Evolutionary conservation across 352 stramenopile genomes (phyloP).

Genomic region (Pythium aquatile): DNA sequence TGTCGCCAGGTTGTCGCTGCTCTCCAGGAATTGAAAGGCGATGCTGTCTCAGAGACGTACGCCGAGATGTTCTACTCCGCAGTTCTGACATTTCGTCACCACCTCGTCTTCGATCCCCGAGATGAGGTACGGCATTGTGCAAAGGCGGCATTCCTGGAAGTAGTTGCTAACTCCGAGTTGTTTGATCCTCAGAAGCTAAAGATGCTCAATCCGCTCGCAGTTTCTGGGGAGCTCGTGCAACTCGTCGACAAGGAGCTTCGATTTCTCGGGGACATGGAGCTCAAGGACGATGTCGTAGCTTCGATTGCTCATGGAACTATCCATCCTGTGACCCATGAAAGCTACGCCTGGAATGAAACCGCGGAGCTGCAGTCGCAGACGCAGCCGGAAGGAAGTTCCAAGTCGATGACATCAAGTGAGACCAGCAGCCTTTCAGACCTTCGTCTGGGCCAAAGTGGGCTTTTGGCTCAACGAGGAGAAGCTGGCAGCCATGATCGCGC

Average conservation of each 20-base stretch:
- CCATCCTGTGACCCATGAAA: constrained; percentile 69
- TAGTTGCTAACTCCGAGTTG: neutral
- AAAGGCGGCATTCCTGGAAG: neutral
- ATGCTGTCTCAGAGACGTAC: constrained; percentile 42
- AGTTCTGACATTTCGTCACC: constrained; percentile 86
- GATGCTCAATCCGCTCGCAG: constrained; percentile 67
- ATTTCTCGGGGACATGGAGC: constrained; percentile 71
- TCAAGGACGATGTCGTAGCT: constrained; percentile 48
- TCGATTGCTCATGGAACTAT: constrained; percentile 61
- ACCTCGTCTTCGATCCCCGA: constrained; percentile 85
- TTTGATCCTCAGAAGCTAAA: constrained; percentile 46
- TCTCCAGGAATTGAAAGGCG: constrained; percentile 48
- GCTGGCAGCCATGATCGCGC: neutral
- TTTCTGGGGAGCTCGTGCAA: constrained; percentile 56
- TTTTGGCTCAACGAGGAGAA: neutral
- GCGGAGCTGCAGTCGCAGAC: constrained; percentile 19
- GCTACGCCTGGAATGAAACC: constrained; percentile 65
- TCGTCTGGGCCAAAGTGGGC: neutral
- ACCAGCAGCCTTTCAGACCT: constrained; percentile 32
- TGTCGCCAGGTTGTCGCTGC: constrained; percentile 48
- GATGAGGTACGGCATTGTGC: constrained; percentile 36
- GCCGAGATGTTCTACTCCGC: constrained; percentile 50
- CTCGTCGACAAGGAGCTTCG: constrained; percentile 50
- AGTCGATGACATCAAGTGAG: constrained; percentile 61
- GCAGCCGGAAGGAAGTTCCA: constrained; percentile 20